Evolutionary conservation across 2,329 filamentous ascomycete genomes (phyloP), one percentile per base, ranked within the genome.

Genomic region (Lasiodiplodia citricola): DNA sequence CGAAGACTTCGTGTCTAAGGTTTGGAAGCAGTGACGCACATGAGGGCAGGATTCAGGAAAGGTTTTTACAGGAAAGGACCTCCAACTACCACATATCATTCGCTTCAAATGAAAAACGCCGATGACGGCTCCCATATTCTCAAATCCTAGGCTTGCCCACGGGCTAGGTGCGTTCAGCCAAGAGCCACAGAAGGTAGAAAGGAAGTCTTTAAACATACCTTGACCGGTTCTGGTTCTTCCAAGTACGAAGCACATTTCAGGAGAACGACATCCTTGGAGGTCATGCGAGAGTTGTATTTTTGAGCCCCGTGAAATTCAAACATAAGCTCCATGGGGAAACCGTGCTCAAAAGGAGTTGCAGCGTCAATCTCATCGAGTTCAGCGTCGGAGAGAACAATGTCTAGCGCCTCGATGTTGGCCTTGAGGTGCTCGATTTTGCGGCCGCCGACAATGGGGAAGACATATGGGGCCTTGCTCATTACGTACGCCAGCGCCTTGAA

Each of bases 391-490:
- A 90, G 77, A 28, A 75, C 72, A 41, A 90, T 74, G 4, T 75
- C 80, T 67, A 90, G 73, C 0, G 86, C 87, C 73, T 85, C 80
- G 69, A 90, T 87, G 73, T 89, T 90, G 18, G 82, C 86, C 86
- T 89, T 87, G 62, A 94, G 80, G 75, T 94, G 91, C 54, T 90
- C 88, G 10, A 92, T 77, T 73, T 90, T 93, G n/a, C 91, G 85
- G 0, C 90, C 90, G 7, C 92, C 91, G 10, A 93, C 84, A 41
- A 94, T 88, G 0, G 92, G 92, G 74, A 92, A 92, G 13, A 94
- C 91, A 71, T 91, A 89, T 0, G 90, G 88, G 0, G 87, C 83
- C 80, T 93, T 93, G 73, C 87, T 84, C 82, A 91, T 84, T 5
- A 93, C 87, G 75, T 94, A 94, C 1, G 91, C 91, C 44, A 94